Percentiles rank a stretch among this genome's conserved stretches.
These are phyloP conservation scores for Sonneratia alba DNA, from an alignment of 345 rosid genomes.

Conservation along the genomic window DNA sequence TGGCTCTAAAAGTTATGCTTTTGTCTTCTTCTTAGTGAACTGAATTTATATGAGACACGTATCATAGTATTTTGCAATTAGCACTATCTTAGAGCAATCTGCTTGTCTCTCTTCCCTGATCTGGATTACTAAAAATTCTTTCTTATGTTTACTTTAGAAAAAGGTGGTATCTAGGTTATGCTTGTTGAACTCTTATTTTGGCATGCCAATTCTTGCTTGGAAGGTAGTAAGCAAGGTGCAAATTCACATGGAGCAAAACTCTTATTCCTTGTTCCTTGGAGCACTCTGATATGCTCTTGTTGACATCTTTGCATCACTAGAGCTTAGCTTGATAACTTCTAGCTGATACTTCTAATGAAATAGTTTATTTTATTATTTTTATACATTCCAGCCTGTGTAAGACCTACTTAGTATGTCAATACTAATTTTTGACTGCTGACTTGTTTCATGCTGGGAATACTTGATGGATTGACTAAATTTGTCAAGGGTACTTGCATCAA, in stretches of 20 bases:
- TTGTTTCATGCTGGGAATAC: neutral
- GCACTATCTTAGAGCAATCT: neutral
- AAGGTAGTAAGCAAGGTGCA: neutral
- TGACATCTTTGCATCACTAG: no score
- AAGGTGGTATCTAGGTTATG: neutral
- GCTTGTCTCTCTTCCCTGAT: neutral
- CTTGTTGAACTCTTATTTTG: neutral
- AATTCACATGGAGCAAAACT: neutral
- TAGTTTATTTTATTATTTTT: no score
- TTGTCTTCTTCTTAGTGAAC: neutral
- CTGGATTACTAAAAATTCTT: neutral
- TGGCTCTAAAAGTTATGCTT: neutral
- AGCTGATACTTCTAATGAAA: no score
- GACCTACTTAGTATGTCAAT: neutral
- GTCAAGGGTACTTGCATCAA: neutral
- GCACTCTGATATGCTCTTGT: no score
- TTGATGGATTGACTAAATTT: neutral
- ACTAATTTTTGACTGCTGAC: no score
- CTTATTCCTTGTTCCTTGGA: no score
- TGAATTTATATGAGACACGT: neutral
- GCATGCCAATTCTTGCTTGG: neutral
- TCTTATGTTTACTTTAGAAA: neutral
- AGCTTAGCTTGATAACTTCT: no score
- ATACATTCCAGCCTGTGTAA: neutral
- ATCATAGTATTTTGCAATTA: neutral